phyloP scores from a whole-genome alignment of 345 rosid species.

The Eucalyptus curtisii region DNA sequence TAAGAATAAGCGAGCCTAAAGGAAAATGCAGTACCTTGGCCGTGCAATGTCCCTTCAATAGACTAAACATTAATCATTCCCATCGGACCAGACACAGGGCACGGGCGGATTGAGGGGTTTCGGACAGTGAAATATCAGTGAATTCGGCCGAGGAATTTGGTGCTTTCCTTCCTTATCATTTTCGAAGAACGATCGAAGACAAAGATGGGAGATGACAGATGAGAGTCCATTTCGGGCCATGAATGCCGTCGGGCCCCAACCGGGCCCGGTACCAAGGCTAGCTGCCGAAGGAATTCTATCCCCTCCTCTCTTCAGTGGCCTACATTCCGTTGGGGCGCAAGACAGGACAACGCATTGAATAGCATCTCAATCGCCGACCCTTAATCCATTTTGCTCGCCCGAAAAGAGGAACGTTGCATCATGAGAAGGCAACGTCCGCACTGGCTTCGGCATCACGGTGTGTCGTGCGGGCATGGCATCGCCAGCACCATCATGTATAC shows the following conservation, averaged over 20 bases:
- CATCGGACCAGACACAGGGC: background rate
- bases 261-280: background rate
- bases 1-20: too few species aligned
- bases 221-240: background rate
- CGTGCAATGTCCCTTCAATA: too few species aligned
- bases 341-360: background rate
- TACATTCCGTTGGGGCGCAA: background rate
- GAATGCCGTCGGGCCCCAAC: background rate
- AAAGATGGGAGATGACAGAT: background rate
- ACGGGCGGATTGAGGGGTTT: background rate
- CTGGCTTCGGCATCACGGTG: background rate
- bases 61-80: background rate
- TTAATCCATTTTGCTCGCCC: background rate
- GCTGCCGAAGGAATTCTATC: background rate
- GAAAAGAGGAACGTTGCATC: background rate
- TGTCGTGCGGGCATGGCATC: background rate
- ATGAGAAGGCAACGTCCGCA: background rate
- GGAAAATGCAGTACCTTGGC: too few species aligned
- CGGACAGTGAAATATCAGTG: background rate
- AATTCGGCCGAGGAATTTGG: background rate
- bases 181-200: background rate
- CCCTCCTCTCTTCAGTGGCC: background rate
- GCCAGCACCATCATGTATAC: background rate
- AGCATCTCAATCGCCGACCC: background rate
- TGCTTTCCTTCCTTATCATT: background rate